Evolutionary conservation across 2,329 filamentous ascomycete genomes (phyloP).

Genomic region (Colletotrichum eremochloae): DNA sequence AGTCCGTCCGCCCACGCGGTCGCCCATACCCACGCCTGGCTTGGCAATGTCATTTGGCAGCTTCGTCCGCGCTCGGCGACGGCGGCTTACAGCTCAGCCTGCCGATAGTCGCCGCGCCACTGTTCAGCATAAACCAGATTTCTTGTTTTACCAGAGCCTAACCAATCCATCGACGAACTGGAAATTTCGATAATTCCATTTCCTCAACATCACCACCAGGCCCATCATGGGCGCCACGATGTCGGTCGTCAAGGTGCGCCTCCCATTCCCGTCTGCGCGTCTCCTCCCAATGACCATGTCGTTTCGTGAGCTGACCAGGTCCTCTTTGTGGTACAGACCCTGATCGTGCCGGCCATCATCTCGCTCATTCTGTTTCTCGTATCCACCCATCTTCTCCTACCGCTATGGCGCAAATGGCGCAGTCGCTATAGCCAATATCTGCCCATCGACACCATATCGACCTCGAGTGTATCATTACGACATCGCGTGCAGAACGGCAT

Average conservation of each 20-base stretch:
- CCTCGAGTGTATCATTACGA: constrained; percentile 67
- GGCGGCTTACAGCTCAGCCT: constrained; percentile 17
- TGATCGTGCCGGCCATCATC: constrained; percentile 78
- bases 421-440: constrained; percentile 81
- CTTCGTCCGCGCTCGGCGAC: constrained; percentile 29
- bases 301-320: constrained; percentile 27
- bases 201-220: constrained; percentile 8
- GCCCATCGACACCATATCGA: constrained; percentile 74
- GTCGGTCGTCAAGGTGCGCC: constrained; percentile 52
- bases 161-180: background rate
- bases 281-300: constrained; percentile 34
- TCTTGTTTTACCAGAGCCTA: background rate
- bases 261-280: background rate
- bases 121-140: background rate
- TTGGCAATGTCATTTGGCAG: constrained; percentile 31
- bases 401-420: constrained; percentile 77
- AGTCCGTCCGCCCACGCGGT: constrained; percentile 1
- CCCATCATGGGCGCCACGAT: constrained; percentile 51
- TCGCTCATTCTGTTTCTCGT: constrained; percentile 77
- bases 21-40: constrained; percentile 3
- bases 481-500: constrained; percentile 61
- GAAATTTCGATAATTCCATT: constrained; percentile 2
- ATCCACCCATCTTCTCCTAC: constrained; percentile 74
- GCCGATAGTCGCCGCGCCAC: constrained; percentile 7
- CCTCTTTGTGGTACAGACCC: constrained; percentile 63